A percentile compares a stretch with the other conserved stretches of the same genome.
Evolutionary conservation across 352 stramenopile genomes (phyloP).

Genomic region (Globisporangium heterothallicum): DNA sequence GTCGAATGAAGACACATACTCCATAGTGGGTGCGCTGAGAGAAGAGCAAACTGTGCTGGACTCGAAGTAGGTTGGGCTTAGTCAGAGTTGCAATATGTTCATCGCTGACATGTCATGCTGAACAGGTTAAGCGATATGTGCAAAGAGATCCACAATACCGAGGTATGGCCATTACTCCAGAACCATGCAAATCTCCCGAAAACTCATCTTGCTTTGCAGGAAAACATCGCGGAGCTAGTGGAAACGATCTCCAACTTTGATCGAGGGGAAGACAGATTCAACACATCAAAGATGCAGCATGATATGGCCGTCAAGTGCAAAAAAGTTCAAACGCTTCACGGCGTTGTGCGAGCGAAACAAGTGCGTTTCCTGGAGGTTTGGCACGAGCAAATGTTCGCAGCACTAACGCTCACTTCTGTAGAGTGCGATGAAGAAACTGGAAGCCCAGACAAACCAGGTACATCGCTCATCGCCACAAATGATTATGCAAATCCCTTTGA

Average conservation of each 20-base stretch:
- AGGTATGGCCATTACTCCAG: constrained; percentile 16
- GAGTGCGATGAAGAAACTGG: neutral
- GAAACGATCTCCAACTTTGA: constrained; percentile 16
- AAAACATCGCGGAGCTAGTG: constrained; percentile 24
- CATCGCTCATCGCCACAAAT: neutral
- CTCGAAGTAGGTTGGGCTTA: constrained; percentile 24
- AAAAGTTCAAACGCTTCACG: constrained; percentile 2
- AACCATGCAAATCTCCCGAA: too few relatives aligned
- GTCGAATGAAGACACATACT: constrained; percentile 41
- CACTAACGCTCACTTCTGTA: neutral
- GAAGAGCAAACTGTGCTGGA: constrained; percentile 25
- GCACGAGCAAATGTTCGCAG: neutral
- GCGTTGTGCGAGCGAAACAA: constrained; percentile 11
- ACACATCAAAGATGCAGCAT: constrained; percentile 6
- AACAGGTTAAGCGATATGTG: constrained; percentile 22
- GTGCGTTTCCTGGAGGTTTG: constrained; percentile 1
- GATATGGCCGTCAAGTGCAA: constrained; percentile 7
- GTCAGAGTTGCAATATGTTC: too few relatives aligned
- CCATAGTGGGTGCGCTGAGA: constrained; percentile 21
- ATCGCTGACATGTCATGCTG: neutral
- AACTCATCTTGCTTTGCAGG: constrained; percentile 20
- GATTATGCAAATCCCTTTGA: too few relatives aligned
- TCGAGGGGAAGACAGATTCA: constrained; percentile 3
- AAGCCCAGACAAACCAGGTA: constrained; percentile 8
- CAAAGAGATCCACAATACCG: constrained; percentile 20